phyloP scores from a whole-genome alignment of 306 rosid species.

The Vigna nakashimae region DNA sequence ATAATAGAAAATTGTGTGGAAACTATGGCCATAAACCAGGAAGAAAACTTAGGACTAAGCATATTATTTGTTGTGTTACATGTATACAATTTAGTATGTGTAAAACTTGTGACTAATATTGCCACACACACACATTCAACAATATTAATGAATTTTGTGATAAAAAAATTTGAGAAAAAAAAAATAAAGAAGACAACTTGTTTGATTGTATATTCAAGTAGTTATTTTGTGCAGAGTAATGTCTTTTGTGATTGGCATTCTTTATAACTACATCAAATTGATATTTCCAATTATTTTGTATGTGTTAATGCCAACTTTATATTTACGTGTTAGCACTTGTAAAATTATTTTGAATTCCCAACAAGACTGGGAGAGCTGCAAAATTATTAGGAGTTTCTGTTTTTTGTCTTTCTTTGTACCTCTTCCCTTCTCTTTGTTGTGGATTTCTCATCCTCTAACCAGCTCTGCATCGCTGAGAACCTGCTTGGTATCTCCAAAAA shows the following conservation, averaged over 20 bases:
- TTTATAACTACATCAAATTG: background rate
- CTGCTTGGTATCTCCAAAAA: background rate
- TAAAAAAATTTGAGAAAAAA: background rate
- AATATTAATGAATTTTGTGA: constrained; percentile 24
- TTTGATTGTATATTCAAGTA: constrained; percentile 15
- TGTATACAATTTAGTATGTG: background rate
- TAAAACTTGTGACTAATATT: background rate
- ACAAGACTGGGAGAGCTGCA: background rate
- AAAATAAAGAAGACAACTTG: background rate
- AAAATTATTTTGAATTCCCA: background rate
- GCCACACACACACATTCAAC: background rate
- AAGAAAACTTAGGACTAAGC: background rate
- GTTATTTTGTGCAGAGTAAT: constrained; percentile 1
- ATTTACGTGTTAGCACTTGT: background rate
- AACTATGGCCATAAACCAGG: background rate
- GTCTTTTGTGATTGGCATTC: background rate
- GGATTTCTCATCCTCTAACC: background rate
- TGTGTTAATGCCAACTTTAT: background rate
- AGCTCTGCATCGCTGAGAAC: background rate
- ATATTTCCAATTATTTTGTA: background rate
- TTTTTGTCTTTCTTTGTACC: background rate
- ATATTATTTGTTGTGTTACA: background rate
- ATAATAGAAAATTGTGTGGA: constrained; percentile 1
- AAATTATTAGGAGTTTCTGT: background rate
- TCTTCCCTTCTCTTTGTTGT: background rate